phyloP scores from a whole-genome alignment of 495 filamentous ascomycete genomes.

The Sabuloglossum arenarium region DNA sequence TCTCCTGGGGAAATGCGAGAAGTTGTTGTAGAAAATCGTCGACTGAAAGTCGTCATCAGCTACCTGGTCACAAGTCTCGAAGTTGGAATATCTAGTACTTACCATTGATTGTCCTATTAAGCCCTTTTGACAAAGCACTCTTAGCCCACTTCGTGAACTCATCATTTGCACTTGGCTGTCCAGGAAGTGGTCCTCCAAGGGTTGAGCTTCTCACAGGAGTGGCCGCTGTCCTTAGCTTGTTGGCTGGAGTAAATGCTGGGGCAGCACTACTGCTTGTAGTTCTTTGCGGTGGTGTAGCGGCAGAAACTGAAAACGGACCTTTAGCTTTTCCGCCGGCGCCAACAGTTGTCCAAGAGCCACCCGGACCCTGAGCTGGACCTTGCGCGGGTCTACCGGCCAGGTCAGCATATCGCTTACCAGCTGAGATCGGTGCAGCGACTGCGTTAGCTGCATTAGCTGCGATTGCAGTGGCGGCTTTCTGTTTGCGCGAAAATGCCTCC shows the following conservation, averaged over 20 bases:
- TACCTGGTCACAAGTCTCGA: neutral
- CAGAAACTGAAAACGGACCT: conserved; percentile 33
- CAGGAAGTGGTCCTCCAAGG: conserved; percentile 18
- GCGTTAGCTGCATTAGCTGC: conserved; percentile 30
- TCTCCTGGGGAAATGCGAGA: conserved; percentile 50
- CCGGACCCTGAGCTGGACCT: conserved; percentile 18
- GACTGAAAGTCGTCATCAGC: conserved; percentile 32
- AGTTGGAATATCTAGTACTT: conserved; percentile 9
- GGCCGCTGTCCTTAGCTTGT: conserved; percentile 7
- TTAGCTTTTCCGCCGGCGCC: conserved; percentile 89
- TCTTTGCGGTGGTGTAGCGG: conserved; percentile 22
- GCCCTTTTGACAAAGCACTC: conserved; percentile 39
- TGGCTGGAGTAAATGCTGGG: conserved; percentile 14
- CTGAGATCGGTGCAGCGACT: conserved; percentile 25
- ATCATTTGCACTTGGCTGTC: conserved; percentile 41
- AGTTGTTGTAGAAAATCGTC: conserved; percentile 63
- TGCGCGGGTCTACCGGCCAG: conserved; percentile 59
- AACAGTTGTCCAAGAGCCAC: conserved; percentile 81
- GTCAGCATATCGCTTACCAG: conserved; percentile 85
- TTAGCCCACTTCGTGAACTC: conserved; percentile 91
- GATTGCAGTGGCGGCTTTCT: conserved; percentile 30
- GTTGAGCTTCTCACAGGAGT: conserved; percentile 19
- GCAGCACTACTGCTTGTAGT: conserved; percentile 35
- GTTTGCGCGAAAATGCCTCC: conserved; percentile 51
- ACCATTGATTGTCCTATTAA: conserved; percentile 41